phyloP scores from a whole-genome alignment of 2,329 filamentous ascomycete species.

The Botrytis pseudocinerea region DNA sequence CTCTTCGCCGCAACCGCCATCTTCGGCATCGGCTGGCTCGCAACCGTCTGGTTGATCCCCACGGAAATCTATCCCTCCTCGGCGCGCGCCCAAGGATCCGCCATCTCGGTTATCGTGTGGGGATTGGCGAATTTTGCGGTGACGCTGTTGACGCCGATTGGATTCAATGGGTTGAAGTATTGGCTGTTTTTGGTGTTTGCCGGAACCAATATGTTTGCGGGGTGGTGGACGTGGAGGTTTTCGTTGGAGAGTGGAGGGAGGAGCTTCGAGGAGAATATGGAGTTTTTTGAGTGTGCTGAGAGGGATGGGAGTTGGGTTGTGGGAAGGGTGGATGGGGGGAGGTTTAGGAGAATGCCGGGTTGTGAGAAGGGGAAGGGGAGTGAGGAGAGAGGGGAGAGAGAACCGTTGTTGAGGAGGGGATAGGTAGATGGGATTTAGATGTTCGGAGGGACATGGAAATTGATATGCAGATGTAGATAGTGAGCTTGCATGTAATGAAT shows the following conservation, averaged over 20 bases:
- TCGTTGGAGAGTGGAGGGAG: constrained; percentile 60
- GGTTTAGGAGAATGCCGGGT: constrained; percentile 42
- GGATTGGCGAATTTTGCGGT: constrained; percentile 50
- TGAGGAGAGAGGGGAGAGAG: constrained; percentile 20
- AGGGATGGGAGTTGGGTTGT: constrained; percentile 56
- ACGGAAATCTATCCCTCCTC: constrained; percentile 65
- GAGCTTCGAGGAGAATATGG: constrained; percentile 57
- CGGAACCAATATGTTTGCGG: constrained; percentile 50
- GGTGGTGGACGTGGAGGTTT: constrained; percentile 54
- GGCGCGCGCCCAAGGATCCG: constrained; percentile 64
- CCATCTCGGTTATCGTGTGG: constrained; percentile 62
- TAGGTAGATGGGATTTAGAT: background rate
- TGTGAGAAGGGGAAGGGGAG: constrained; percentile 20
- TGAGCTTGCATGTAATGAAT: background rate
- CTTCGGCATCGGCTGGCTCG: constrained; percentile 61
- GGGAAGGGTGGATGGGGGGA: constrained; percentile 52
- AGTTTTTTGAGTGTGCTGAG: constrained; percentile 46
- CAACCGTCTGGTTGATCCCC: constrained; percentile 57
- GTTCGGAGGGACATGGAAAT: background rate
- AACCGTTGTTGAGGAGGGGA: constrained; percentile 29
- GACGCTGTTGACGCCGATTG: constrained; percentile 62
- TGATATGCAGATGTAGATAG: background rate
- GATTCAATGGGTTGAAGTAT: constrained; percentile 59
- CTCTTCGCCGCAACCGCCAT: constrained; percentile 60
- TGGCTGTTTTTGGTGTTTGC: constrained; percentile 60